These are phyloP conservation scores for Myriosclerotinia duriaeana DNA, from an alignment of 2,329 filamentous ascomycete species.

Conservation along the genomic window DNA sequence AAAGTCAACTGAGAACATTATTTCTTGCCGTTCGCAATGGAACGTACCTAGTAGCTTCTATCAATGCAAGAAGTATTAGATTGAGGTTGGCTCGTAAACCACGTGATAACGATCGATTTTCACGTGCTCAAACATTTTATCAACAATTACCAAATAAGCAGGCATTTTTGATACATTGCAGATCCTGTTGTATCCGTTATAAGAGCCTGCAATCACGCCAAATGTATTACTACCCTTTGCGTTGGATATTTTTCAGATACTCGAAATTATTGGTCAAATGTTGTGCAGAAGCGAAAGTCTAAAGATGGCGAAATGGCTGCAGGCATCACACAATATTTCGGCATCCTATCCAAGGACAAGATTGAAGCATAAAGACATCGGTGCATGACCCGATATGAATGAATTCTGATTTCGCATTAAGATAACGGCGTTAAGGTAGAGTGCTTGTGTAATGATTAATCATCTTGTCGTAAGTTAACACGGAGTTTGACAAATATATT, in stretches of 20 bases:
- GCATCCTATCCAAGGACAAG: background rate
- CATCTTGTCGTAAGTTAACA: background rate
- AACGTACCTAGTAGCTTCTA: background rate
- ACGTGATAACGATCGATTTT: background rate
- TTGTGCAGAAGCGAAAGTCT: background rate
- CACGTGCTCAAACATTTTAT: background rate
- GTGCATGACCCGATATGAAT: background rate
- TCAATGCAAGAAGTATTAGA: background rate
- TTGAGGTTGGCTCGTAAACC: background rate
- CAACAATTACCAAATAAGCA: background rate
- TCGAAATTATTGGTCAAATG: background rate
- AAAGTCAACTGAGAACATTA: accelerated
- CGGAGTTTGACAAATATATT: background rate
- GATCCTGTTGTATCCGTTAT: background rate
- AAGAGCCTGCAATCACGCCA: constrained; percentile 14
- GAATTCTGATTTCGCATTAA: background rate
- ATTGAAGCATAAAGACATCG: constrained; percentile 1
- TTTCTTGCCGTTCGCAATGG: background rate
- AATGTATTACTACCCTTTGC: background rate
- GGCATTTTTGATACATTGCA: background rate
- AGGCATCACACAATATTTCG: constrained; percentile 18
- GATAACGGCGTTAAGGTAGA: background rate
- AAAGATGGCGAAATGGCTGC: constrained; percentile 16
- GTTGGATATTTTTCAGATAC: background rate
- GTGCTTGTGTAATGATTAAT: background rate